Conservation (phyloP, 192 early-diverging fungal species). For the Dissophora ornata region DNA sequence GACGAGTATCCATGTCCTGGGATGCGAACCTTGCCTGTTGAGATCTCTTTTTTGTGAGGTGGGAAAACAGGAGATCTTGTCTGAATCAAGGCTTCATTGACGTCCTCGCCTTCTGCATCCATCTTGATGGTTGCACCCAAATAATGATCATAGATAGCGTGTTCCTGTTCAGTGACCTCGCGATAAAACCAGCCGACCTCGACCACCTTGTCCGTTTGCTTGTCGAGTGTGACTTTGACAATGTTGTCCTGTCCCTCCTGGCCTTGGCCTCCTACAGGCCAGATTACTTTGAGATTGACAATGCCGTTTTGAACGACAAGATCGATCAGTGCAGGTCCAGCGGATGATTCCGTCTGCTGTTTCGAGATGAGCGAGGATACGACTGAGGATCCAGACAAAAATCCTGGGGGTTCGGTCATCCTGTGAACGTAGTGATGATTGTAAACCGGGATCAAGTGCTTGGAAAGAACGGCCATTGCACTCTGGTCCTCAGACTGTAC, state of each 20-base stretch:
- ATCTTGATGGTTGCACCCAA: slow-evolving; percentile 44
- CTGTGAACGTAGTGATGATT: slow-evolving; percentile 41
- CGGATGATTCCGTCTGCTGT: slow-evolving; percentile 24
- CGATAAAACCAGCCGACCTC: slow-evolving; percentile 53
- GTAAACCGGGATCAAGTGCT: slow-evolving; percentile 27
- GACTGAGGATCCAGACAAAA: slow-evolving; percentile 18
- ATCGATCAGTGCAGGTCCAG: slow-evolving; percentile 37
- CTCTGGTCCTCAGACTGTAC: slow-evolving; percentile 1
- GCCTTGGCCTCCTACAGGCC: slow-evolving; percentile 17
- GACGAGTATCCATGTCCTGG: slow-evolving; percentile 39
- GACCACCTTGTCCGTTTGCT: slow-evolving; percentile 31
- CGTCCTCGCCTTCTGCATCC: slow-evolving; percentile 25
- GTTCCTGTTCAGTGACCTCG: slow-evolving; percentile 41
- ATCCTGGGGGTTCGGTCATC: slow-evolving; percentile 14
- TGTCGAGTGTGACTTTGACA: slow-evolving; percentile 22
- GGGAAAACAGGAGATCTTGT: slow-evolving; percentile 46
- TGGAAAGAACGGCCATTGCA: slow-evolving; percentile 1
- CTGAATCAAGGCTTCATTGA: slow-evolving; percentile 42
- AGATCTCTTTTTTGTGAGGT: slow-evolving; percentile 32
- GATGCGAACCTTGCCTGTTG: slow-evolving; percentile 15
- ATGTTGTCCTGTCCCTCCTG: slow-evolving; percentile 5
- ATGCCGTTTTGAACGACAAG: slow-evolving; percentile 21
- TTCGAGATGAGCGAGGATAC: slow-evolving; percentile 22
- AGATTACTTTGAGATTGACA: slow-evolving; percentile 30
- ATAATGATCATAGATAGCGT: slow-evolving; percentile 27